Base-by-base conservation (phyloP, 73 alveolate species). In the Tetrahymena borealis region DNA sequence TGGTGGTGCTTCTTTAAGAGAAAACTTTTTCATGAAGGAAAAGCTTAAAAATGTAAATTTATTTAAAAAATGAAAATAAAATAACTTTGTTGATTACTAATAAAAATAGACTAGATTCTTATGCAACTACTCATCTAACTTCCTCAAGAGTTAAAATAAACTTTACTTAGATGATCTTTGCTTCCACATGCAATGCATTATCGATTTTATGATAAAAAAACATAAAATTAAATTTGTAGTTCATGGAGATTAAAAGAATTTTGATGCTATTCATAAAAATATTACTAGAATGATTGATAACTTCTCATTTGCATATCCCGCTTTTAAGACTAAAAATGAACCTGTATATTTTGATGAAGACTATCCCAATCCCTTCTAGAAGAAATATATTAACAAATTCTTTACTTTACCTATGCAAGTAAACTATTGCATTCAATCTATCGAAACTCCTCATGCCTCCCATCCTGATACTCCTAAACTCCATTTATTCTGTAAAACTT, bases 381-480 rank as follows among this genome's bases (percentile, higher is more conserved):
- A 92, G 39, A 41, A 78, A 38, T 97, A 78, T 15, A 60, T 60
- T 28, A 60, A 60, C 10, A 60, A 60, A 18, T 60, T 60, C 96
- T 94, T 91, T 95, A 97, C 93, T 90, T 90, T 96, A 12, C 99
- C 99, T n/a, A 90, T 96, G 39, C 42, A 94, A 38, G 98, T 97
- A 4, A 97, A 97, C 79, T 92, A 96, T 90, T 94, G 97, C 36
- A 93, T 95, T 11, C 97, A 97, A 91, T 77, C 98, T 32, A 43
- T 95, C 91, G 39, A 77, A n/a, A 96, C 91, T n/a, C 97, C 98
- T 32, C 90, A 95, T 18, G 91, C 40, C 91, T 77, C 95, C 11
- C 91, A 92, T 32, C 91, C 32, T 31, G 97, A 96, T 31, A 94
- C 90, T n/a, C 94, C 96, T 12, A 43, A 91, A 38, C 90, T 96